These are phyloP conservation scores for Pseudogymnoascus sp. DNA, from an alignment of 2,329 filamentous ascomycete genomes.

Conservation along the genomic window DNA sequence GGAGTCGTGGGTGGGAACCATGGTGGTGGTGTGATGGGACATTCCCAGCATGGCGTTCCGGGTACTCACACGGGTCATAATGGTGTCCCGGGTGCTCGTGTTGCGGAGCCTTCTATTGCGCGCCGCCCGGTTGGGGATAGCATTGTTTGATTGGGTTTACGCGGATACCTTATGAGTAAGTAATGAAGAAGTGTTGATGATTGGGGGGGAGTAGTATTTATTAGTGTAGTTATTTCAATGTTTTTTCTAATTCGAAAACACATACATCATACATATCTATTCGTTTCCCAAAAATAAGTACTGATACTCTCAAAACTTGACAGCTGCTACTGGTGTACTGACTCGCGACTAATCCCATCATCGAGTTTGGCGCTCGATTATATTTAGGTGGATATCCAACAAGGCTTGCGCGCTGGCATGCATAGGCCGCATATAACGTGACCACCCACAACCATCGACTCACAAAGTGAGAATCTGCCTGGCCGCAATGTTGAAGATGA, in stretches of 20 bases:
- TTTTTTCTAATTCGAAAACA: background rate
- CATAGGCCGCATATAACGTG: background rate
- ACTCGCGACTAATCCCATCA: background rate
- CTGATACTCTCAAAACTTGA: background rate
- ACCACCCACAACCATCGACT: background rate
- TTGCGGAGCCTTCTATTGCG: background rate
- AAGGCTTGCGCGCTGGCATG: background rate
- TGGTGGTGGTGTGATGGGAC: background rate
- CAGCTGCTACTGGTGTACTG: background rate
- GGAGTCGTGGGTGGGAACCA: background rate
- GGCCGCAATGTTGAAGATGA: too few relatives aligned
- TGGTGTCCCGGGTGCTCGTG: background rate
- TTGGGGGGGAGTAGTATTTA: background rate
- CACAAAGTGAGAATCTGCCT: too few relatives aligned
- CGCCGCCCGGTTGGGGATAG: background rate
- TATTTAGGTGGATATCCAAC: constrained; percentile 1
- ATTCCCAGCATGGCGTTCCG: background rate
- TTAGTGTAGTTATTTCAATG: background rate
- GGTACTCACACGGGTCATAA: background rate
- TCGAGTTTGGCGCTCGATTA: background rate
- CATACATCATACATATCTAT: background rate
- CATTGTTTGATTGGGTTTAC: background rate
- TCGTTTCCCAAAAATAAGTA: background rate
- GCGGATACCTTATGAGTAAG: background rate
- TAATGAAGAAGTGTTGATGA: background rate